Base-by-base conservation (phyloP, 805 yeast species). In the Sungouiella thailandica region DNA sequence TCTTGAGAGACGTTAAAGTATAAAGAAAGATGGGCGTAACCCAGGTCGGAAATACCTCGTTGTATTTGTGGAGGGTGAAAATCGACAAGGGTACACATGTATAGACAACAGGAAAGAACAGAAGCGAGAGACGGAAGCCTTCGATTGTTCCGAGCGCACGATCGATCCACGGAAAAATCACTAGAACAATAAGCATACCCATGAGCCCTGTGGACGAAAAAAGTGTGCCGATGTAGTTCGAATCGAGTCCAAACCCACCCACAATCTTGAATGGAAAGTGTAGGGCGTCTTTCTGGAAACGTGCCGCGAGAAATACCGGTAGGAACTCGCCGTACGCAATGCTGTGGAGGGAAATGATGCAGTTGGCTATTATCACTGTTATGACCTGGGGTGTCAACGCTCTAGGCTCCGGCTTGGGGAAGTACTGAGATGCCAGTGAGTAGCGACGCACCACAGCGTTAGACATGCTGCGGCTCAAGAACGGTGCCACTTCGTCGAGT, bases 231-330 rank as follows among this genome's bases (percentile, higher is more conserved):
- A 62, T 63, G 29, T 46, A 50, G 16, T 53, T 48, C 20, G 55
- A 40, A 29, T 54, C 57, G 31, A 49, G 44, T 10, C 67, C 68
- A 37, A 62, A 58, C 1, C 69, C 68, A 10, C 69, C 69, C 6
- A 39, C 51, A 19, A 63, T 58, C n/a, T 32, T 37, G 40, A 59
- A 58, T 1, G 69, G 68, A 39, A 62, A 63, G 20, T 46, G 30
- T 25, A 62, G 43, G 16, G 44, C 38, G 7, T 54, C 55, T 2
- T 37, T 46, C 29, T 47, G 49, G 38, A 59, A 47, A 15, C 52
- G 42, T 2, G 62, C 48, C 1, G 68, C 68, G 14, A 63, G 43
- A 30, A 60, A 57, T 12, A 62, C 62, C 1, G 69, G 68, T 23
- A 62, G 44, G 34, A 63, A 63, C 38, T 63, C 68, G 33, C 40